These are phyloP conservation scores for Eucalyptus paniculata DNA, from an alignment of 345 rosid genomes.

Conservation along the genomic window DNA sequence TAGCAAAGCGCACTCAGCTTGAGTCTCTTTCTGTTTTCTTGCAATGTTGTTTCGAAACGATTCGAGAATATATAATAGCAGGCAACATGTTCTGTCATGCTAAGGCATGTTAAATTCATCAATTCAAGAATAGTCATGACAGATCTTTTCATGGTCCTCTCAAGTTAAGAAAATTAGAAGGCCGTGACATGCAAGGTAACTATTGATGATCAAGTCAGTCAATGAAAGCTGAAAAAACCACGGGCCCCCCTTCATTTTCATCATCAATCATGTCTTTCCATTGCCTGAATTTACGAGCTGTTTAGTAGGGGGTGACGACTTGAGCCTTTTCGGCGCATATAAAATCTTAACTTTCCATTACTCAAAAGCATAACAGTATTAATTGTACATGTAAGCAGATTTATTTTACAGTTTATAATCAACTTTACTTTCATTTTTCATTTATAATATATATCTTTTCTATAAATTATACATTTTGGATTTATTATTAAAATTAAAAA, in stretches of 20 bases:
- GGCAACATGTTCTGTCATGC: neutral
- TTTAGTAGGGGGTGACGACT: too few relatives aligned
- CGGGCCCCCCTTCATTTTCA: neutral
- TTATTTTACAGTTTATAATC: too few relatives aligned
- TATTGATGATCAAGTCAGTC: neutral
- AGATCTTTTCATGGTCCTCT: neutral
- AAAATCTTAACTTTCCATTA: too few relatives aligned
- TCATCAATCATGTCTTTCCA: too few relatives aligned
- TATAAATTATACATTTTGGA: too few relatives aligned
- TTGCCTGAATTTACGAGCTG: too few relatives aligned
- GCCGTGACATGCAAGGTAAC: neutral
- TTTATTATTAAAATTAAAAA: too few relatives aligned
- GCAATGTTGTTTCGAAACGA: neutral
- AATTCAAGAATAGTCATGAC: neutral
- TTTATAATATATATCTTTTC: too few relatives aligned
- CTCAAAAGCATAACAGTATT: too few relatives aligned
- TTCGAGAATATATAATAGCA: neutral
- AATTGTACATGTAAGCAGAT: too few relatives aligned
- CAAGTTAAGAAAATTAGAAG: neutral
- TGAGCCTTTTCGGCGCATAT: fast-evolving
- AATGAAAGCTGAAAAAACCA: neutral
- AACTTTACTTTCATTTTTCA: too few relatives aligned
- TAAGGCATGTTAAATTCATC: neutral
- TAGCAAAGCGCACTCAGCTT: neutral
- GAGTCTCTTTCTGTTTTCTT: neutral